Evolutionary conservation across 768 basidiomycete genomes (phyloP), one percentile per base, ranked within the genome.

Genomic region (Cystofilobasidium capitatum): DNA sequence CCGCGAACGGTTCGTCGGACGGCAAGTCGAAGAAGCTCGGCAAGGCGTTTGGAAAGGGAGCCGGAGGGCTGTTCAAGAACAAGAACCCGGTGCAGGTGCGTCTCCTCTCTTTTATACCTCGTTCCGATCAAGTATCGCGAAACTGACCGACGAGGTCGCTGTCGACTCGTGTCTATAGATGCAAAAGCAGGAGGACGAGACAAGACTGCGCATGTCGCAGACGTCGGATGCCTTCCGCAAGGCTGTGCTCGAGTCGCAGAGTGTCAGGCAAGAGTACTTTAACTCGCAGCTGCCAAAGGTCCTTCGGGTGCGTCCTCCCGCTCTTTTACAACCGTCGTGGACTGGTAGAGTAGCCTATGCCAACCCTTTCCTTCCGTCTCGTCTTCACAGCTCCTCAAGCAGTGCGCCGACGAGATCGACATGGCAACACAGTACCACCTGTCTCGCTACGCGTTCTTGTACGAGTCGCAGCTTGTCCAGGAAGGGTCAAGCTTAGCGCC

Each of bases 391-490:
- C 83, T 88, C 26, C 80, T 99, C 67, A 98, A 98, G 76, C 92
- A 97, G 76, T 90, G 90, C 73, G 84, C 89, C 31, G 94, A 97
- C 73, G 96, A 99, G 77, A 85, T 97, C 63, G 96, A 99, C 76
- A 81, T 96, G 51, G 96, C 93, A n/a, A 92, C 90, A 5, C 94
- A 98, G 77, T 99, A 97, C 77, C 94, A 98, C 77, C 80, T 98
- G 57, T 88, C 91, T 0, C 83, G 93, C 77, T 98, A 96, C 76
- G 89, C 91, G 0, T 98, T 91, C 79, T 79, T 98, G 29, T 93
- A 88, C 73, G 96, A 99, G 77, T 89, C 86, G 72, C 87, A 89
- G 31, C 82, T 96, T 2, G 80, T 98, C 24, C 88, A 84, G 71
- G 96, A 99, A 69, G 96, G 91, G 1, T 83, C 86, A 1, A 88